Evolutionary conservation across 169 alveolate species (phyloP), one percentile per base, ranked within the genome.

Genomic region (Theileria annulata): DNA sequence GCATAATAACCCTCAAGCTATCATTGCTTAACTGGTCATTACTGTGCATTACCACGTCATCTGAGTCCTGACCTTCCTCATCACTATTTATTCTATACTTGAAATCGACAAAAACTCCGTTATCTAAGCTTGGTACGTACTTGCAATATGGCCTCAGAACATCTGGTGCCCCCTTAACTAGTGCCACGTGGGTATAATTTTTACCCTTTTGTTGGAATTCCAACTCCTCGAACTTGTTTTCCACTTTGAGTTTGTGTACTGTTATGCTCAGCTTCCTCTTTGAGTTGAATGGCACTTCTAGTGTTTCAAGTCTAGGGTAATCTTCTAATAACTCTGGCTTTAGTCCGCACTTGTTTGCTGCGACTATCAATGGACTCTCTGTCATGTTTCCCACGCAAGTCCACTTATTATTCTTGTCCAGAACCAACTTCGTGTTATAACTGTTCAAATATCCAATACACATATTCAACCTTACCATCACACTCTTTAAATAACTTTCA

Each of bases 101-200:
- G 42, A 31, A 59, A 59, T 30, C 68, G 42, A 35, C 58, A 23
- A 30, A 31, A n/a, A 27, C 66, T 2, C 27, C 30, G 27, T 62
- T 27, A 21, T 80, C 87, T 19, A 17, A 58, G 9, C 67, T 60
- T n/a, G 25, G 81, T 68, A 31, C 64, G 70, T 63, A 71, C 58
- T 49, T 71, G 66, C 78, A 63, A 35, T 42, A 78, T 33, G 80
- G 63, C 70, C 71, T 31, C 9, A 93, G 77, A 67, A 85, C 80
- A 58, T 95, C 98, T 0, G 98, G 98, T 3, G 97, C 97, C 17
- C 97, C 98, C 85, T 95, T 95, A 54, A 95, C 71, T 28, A 94
- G 79, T 49, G 96, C 98, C 48, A 95, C 87, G 71, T 95, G 97
- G 28, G 96, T 92, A 77, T 33, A 93, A 9, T 15, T 47, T 21